phyloP scores from a whole-genome alignment of 1,284 basidiomycete genomes.

The Rhodotorula sp. region DNA sequence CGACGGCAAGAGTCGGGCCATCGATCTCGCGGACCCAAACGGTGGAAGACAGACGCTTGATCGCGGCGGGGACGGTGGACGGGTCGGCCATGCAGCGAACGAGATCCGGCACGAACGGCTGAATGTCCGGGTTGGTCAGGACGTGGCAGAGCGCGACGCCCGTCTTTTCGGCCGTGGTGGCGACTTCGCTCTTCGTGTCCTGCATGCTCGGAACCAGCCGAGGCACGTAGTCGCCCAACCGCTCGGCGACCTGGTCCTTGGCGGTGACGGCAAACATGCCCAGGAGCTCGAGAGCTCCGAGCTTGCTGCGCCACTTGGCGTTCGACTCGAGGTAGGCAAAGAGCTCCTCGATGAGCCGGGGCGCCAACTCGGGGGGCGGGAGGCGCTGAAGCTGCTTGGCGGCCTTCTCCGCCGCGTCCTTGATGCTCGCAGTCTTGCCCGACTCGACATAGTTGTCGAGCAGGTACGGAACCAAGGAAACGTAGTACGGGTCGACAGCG shows the following conservation, averaged over 20 bases:
- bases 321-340: slow-evolving; percentile 68
- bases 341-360: slow-evolving; percentile 67
- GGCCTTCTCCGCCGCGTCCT: slow-evolving; percentile 76
- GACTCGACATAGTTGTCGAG: slow-evolving; percentile 92
- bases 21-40: slow-evolving; percentile 98
- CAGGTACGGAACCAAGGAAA: slow-evolving; percentile 73
- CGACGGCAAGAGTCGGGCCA: slow-evolving; percentile 90
- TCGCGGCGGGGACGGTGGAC: slow-evolving; percentile 76
- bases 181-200: slow-evolving; percentile 94
- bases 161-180: slow-evolving; percentile 83
- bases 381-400: slow-evolving; percentile 81
- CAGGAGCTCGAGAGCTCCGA: slow-evolving; percentile 76
- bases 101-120: slow-evolving; percentile 82
- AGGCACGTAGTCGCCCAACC: slow-evolving; percentile 80
- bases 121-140: slow-evolving; percentile 90
- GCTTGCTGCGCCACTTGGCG: slow-evolving; percentile 94
- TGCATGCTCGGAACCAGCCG: slow-evolving; percentile 90
- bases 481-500: slow-evolving; percentile 75
- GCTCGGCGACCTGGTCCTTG: slow-evolving; percentile 77
- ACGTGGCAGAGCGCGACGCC: slow-evolving; percentile 90
- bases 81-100: slow-evolving; percentile 91
- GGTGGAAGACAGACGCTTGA: slow-evolving; percentile 91
- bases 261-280: slow-evolving; percentile 51
- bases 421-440: slow-evolving; percentile 67
- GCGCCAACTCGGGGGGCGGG: slow-evolving; percentile 77